These are phyloP conservation scores for Gynandropsis gynandra DNA, from an alignment of 345 rosid genomes.

Conservation along the genomic window DNA sequence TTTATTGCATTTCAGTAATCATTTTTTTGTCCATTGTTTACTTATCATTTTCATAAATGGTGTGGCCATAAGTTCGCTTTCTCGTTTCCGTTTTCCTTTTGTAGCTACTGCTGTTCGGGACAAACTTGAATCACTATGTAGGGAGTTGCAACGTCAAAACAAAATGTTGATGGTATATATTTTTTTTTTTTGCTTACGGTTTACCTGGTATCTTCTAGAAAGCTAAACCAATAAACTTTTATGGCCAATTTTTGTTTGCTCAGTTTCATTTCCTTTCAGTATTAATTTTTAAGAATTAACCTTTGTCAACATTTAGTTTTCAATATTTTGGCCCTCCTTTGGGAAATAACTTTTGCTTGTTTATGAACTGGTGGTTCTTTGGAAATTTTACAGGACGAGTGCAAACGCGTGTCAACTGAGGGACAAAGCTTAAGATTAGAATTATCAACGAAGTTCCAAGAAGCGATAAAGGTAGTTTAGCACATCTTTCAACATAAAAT, in stretches of 20 bases:
- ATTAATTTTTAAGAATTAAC: no score
- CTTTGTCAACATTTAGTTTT: no score
- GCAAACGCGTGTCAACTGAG: conserved; percentile 82
- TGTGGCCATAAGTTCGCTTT: not conserved
- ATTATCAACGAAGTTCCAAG: conserved; percentile 80
- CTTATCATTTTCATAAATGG: not conserved
- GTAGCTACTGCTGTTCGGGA: conserved; percentile 77
- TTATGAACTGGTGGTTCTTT: conserved; percentile 12
- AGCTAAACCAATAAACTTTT: no score
- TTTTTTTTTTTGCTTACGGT: not conserved
- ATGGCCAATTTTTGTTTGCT: conserved; percentile 4
- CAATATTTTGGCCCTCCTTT: not conserved
- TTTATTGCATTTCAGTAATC: not conserved
- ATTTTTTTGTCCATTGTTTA: conserved; percentile 1
- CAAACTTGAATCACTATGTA: conserved; percentile 84
- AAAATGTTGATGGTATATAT: conserved; percentile 74
- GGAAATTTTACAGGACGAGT: conserved; percentile 66
- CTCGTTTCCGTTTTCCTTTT: conserved; percentile 13
- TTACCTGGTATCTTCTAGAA: no score
- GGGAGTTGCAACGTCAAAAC: conserved; percentile 93
- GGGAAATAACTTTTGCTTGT: conserved; percentile 1
- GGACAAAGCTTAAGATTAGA: conserved; percentile 84
- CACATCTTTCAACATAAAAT: not conserved
- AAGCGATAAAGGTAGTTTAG: conserved; percentile 70
- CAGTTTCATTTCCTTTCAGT: conserved; percentile 3